A percentile compares a stretch with the other conserved stretches of the same genome.
These are phyloP conservation scores for Cladorrhinum sp. DNA, from an alignment of 2,329 filamentous ascomycete genomes.

Conservation along the genomic window DNA sequence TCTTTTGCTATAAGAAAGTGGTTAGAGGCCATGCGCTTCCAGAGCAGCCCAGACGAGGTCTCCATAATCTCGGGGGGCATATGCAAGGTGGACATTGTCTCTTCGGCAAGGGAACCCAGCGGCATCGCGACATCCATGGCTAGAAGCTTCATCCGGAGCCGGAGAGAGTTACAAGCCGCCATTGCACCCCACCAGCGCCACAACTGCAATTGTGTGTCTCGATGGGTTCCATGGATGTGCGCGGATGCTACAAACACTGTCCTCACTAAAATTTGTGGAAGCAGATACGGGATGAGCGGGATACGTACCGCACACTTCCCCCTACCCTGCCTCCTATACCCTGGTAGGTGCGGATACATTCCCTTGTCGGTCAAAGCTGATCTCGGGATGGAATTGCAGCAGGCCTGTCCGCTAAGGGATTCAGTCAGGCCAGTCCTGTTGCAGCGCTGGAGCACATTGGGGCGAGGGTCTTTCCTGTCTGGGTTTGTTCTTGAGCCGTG, in stretches of 20 bases:
- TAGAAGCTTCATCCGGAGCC: constrained; percentile 25
- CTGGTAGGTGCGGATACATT: not conserved
- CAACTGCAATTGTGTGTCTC: constrained; percentile 12
- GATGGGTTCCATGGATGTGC: constrained; percentile 2
- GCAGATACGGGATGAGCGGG: constrained; percentile 18
- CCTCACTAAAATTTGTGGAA: too few relatives aligned
- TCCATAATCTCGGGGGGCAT: constrained; percentile 37
- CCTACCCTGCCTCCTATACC: not conserved
- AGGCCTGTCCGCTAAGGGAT: not conserved
- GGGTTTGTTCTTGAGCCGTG: constrained; percentile 21
- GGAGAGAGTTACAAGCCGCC: constrained; percentile 17
- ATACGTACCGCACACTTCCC: constrained; percentile 17
- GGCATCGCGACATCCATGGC: constrained; percentile 22
- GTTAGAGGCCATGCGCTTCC: constrained; percentile 31
- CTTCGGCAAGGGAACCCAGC: constrained; percentile 31
- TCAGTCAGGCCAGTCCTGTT: constrained; percentile 22
- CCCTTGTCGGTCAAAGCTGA: not conserved
- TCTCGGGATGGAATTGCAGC: constrained; percentile 2
- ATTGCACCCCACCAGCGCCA: constrained; percentile 18
- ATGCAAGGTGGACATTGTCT: constrained; percentile 34
- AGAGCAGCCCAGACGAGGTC: constrained; percentile 23
- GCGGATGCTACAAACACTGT: constrained; percentile 9
- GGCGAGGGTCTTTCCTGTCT: constrained; percentile 24
- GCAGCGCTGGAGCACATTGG: constrained; percentile 22
- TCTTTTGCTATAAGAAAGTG: constrained; percentile 27